A percentile compares a stretch with the other conserved stretches of the same genome.
Conservation (phyloP, 768 basidiomycete species). For the Leucosporidium scottii region DNA sequence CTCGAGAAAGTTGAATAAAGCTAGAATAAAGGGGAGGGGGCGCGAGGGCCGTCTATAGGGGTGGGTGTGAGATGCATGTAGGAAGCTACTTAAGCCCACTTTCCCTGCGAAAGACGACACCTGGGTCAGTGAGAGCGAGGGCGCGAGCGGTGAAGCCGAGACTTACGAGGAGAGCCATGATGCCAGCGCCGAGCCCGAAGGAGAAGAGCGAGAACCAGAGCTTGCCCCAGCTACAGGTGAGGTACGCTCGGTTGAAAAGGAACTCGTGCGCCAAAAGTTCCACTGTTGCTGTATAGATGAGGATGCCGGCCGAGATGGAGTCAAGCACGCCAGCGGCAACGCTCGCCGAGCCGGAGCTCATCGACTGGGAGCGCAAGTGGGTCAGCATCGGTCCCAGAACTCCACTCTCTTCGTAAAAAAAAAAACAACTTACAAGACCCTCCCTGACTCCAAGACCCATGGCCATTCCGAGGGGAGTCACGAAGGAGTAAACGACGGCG, state of each 20-base stretch:
- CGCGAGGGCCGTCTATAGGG: not conserved
- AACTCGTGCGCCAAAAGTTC: conserved; percentile 35
- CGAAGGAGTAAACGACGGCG: conserved; percentile 26
- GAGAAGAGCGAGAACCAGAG: conserved; percentile 24
- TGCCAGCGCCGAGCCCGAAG: conserved; percentile 30
- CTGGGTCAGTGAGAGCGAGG: not conserved
- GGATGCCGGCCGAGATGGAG: conserved; percentile 34
- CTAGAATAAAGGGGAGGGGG: not conserved
- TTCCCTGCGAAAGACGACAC: not conserved
- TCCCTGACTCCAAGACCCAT: conserved; percentile 34
- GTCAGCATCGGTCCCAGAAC: not conserved
- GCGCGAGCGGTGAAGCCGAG: not conserved
- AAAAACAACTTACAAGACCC: conserved; percentile 17
- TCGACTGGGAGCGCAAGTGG: not conserved
- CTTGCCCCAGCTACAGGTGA: conserved; percentile 29
- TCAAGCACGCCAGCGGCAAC: conserved; percentile 34
- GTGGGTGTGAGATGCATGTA: not conserved
- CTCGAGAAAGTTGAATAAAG: too few species aligned
- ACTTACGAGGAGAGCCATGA: conserved; percentile 30
- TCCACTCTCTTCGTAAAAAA: not conserved
- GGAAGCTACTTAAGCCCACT: not conserved
- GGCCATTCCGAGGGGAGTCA: conserved; percentile 33
- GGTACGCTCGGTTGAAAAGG: conserved; percentile 24
- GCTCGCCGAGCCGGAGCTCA: conserved; percentile 20
- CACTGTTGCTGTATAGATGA: conserved; percentile 34